phyloP scores from a whole-genome alignment of 2,329 filamentous ascomycete genomes.

The Acrocalymma vagum region DNA sequence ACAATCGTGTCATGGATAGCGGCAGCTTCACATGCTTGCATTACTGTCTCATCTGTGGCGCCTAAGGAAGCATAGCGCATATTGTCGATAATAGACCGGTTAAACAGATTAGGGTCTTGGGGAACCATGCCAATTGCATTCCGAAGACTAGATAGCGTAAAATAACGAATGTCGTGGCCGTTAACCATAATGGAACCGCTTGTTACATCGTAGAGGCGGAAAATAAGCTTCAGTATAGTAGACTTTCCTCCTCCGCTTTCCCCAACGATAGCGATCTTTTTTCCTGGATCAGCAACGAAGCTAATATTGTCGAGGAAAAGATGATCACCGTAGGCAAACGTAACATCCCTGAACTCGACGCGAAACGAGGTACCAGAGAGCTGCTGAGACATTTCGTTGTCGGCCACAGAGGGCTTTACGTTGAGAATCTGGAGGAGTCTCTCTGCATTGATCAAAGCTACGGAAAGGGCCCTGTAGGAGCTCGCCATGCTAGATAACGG shows the following conservation, averaged over 20 bases:
- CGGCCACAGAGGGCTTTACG: constrained; percentile 61
- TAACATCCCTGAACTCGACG: constrained; percentile 61
- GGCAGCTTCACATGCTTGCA: constrained; percentile 65
- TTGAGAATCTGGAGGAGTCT: constrained; percentile 63
- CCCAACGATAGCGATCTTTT: constrained; percentile 66
- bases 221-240: constrained; percentile 63
- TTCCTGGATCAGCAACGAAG: constrained; percentile 57
- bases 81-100: constrained; percentile 69
- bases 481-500: constrained; percentile 55
- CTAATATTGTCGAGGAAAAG: constrained; percentile 53
- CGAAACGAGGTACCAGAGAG: constrained; percentile 55
- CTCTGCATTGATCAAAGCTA: constrained; percentile 69
- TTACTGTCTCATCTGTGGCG: constrained; percentile 65
- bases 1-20: constrained; percentile 69
- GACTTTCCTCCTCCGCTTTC: constrained; percentile 69
- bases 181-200: constrained; percentile 62
- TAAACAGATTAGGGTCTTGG: constrained; percentile 69
- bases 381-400: constrained; percentile 36
- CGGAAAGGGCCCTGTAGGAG: constrained; percentile 53
- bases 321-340: constrained; percentile 59
- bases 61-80: constrained; percentile 65
- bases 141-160: constrained; percentile 64
- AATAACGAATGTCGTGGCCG: constrained; percentile 63
- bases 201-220: constrained; percentile 65
- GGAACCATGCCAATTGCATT: constrained; percentile 68